Percentiles rank a stretch among this genome's conserved stretches.
These are phyloP conservation scores for Excoecaria cochinchinensis DNA, from an alignment of 345 rosid species.

Conservation along the genomic window DNA sequence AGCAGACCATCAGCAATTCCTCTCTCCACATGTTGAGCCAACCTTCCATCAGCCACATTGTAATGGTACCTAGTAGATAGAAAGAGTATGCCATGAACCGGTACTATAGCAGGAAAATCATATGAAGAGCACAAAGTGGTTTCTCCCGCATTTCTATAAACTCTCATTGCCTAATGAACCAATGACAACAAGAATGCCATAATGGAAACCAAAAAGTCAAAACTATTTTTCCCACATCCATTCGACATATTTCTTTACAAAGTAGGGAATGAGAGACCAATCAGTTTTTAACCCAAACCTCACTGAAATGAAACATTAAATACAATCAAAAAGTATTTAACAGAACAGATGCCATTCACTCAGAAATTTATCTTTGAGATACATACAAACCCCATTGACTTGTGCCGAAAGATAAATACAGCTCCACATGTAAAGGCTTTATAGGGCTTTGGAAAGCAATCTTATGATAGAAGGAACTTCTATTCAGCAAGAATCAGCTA, in stretches of 20 bases:
- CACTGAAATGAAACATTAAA: not conserved
- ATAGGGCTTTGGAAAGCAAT: not conserved
- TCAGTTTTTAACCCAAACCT: not conserved
- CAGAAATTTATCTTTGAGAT: not conserved
- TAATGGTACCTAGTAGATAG: constrained; percentile 30
- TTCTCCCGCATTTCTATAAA: not conserved
- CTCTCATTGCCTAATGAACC: not conserved
- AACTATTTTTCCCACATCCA: not conserved
- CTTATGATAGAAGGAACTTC: not conserved
- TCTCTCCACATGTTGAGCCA: constrained; percentile 35
- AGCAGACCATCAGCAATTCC: constrained; percentile 36
- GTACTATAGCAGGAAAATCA: not conserved
- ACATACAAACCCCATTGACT: not conserved
- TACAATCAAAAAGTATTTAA: not conserved
- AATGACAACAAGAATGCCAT: not conserved
- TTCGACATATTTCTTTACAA: not conserved
- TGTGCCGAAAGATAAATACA: not conserved
- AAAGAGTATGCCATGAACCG: not conserved
- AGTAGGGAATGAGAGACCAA: not conserved
- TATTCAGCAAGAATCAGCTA: not conserved
- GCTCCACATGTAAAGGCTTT: not conserved
- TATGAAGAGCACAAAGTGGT: not conserved
- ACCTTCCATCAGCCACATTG: constrained; percentile 37
- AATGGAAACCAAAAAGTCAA: not conserved
- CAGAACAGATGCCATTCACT: not conserved